A percentile compares a stretch with the other conserved stretches of the same genome.
These are phyloP conservation scores for Bretschneidera sinensis DNA, from an alignment of 345 rosid genomes.

Conservation along the genomic window DNA sequence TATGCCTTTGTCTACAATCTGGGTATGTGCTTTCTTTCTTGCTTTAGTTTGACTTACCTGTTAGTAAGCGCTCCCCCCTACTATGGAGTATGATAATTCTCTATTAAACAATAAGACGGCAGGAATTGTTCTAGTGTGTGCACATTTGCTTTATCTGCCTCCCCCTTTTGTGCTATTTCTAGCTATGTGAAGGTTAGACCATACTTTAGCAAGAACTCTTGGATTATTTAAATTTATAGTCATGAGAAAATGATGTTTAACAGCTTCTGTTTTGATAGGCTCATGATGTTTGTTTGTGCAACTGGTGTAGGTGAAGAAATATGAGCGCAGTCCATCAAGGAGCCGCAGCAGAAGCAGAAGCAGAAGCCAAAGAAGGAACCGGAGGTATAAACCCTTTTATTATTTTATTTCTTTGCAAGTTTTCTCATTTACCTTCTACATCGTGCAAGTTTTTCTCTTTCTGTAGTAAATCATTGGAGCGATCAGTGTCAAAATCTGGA, in stretches of 20 bases:
- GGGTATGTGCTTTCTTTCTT: no score
- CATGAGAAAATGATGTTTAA: neutral
- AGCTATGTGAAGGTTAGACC: neutral
- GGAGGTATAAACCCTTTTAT: slow-evolving; percentile 34
- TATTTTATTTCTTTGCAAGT: neutral
- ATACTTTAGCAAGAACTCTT: neutral
- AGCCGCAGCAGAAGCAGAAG: slow-evolving; percentile 57
- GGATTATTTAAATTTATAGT: neutral
- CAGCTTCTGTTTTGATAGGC: slow-evolving; percentile 1
- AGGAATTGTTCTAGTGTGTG: neutral
- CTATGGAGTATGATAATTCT: neutral
- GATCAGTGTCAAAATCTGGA: slow-evolving; percentile 63
- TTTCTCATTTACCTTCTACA: slow-evolving; percentile 2
- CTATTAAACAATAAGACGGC: no score
- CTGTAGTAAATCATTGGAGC: slow-evolving; percentile 54
- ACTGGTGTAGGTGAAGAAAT: slow-evolving; percentile 55
- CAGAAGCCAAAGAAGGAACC: slow-evolving; percentile 26
- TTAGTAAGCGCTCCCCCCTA: no score
- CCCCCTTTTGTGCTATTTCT: neutral
- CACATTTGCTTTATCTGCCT: neutral
- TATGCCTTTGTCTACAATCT: no score
- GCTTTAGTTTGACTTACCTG: no score
- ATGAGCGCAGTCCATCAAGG: slow-evolving; percentile 59
- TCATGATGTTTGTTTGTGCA: neutral
- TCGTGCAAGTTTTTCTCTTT: neutral